These are phyloP conservation scores for Boletus rubropictus DNA, from an alignment of 768 basidiomycete species.

Conservation along the genomic window DNA sequence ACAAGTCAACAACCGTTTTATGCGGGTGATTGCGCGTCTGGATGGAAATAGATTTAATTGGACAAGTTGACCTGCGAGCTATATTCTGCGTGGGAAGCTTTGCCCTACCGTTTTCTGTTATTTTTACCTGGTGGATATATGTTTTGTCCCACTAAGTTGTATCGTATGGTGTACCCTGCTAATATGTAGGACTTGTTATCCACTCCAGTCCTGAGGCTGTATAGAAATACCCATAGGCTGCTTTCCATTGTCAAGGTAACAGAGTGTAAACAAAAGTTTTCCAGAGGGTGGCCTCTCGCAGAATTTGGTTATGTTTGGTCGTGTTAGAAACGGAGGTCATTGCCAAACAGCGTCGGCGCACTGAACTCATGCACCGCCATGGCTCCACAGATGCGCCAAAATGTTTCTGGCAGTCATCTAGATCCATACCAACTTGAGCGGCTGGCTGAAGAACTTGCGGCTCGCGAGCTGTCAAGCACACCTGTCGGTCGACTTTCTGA, in stretches of 20 bases:
- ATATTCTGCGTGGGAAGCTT: not conserved
- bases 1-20: not conserved
- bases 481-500: slow-evolving; percentile 4
- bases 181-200: not conserved
- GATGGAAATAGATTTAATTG: not conserved
- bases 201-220: not conserved
- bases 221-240: too few relatives aligned
- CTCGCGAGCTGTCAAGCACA: slow-evolving; percentile 41
- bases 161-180: not conserved
- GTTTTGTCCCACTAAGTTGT: not conserved
- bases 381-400: slow-evolving; percentile 16
- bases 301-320: slow-evolving; percentile 13
- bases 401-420: slow-evolving; percentile 7
- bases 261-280: too few relatives aligned
- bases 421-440: slow-evolving; percentile 68
- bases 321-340: slow-evolving; percentile 23
- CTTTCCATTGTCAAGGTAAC: not conserved
- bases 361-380: slow-evolving; percentile 7
- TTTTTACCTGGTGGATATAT: too few relatives aligned
- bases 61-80: not conserved
- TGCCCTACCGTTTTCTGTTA: not conserved
- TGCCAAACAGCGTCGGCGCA: slow-evolving; percentile 19
- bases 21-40: too few relatives aligned
- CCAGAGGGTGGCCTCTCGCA: not conserved
- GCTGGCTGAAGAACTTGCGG: slow-evolving; percentile 66